Evolutionary conservation across 176 grass and related monocot species (phyloP).

Genomic region (Alopecurus myosuroides): DNA sequence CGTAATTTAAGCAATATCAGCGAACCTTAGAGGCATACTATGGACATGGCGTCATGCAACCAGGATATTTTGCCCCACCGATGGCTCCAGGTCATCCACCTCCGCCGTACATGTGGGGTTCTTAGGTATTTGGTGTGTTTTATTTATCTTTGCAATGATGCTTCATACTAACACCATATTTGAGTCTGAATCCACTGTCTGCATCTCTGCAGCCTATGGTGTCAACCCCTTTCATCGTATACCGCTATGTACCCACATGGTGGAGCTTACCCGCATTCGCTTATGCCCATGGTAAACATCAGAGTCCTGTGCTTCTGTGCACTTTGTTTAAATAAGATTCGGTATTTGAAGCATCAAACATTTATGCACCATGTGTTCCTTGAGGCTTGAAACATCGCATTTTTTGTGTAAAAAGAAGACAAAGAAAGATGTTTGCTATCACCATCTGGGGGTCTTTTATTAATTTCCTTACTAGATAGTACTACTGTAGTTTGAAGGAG

Average conservation of each 20-base stretch:
- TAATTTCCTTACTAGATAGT: background rate
- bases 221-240: constrained; percentile 68
- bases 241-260: constrained; percentile 68
- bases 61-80: constrained; percentile 61
- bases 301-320: background rate
- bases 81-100: constrained; percentile 72
- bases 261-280: constrained; percentile 61
- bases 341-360: background rate
- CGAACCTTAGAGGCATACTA: constrained; percentile 69
- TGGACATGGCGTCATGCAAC: constrained; percentile 65
- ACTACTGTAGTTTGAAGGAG: background rate
- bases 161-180: constrained; percentile 1
- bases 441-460: background rate
- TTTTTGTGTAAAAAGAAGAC: background rate
- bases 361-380: background rate
- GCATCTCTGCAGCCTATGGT: constrained; percentile 55
- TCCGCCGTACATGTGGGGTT: constrained; percentile 80
- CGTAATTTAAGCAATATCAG: background rate
- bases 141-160: background rate
- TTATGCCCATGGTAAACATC: constrained; percentile 62
- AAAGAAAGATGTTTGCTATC: background rate
- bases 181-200: background rate
- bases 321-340: background rate
- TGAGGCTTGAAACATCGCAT: background rate
- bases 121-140: constrained; percentile 64